Percentiles rank a stretch among this genome's conserved stretches.
Conservation (phyloP, 306 rosid species). For the Macrotyloma uniflorum region DNA sequence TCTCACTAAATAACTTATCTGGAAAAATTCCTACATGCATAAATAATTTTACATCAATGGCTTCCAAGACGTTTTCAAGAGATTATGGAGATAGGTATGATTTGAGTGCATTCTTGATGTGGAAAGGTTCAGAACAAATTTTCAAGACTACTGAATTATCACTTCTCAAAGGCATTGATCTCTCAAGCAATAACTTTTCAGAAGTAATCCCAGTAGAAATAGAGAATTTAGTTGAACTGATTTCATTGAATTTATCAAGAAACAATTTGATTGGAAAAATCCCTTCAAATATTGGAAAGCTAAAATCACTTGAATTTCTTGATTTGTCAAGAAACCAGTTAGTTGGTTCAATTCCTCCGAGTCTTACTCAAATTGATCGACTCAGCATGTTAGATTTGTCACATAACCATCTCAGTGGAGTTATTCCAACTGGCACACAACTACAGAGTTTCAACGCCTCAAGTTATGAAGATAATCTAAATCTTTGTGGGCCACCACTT, state of each 20-base stretch:
- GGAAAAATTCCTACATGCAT: neutral
- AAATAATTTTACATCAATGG: neutral
- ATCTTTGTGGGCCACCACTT: constrained; percentile 38
- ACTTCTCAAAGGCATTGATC: neutral
- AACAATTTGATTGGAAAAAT: neutral
- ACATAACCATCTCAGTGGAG: neutral
- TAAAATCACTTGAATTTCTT: neutral
- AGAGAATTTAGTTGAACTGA: neutral
- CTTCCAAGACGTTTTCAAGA: neutral
- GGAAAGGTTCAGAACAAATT: constrained; percentile 32
- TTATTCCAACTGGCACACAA: constrained; percentile 32
- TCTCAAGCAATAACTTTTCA: neutral
- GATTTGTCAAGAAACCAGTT: neutral
- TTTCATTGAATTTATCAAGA: constrained; percentile 38
- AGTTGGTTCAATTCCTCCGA: neutral
- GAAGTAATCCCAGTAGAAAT: constrained; percentile 19
- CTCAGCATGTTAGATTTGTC: constrained; percentile 19
- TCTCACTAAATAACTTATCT: neutral
- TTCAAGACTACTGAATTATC: neutral
- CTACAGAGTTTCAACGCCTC: constrained; percentile 22
- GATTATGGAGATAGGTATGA: neutral
- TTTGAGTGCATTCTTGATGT: neutral
- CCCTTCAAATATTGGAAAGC: neutral
- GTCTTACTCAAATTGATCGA: neutral
- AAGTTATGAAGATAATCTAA: constrained; percentile 6